A percentile compares a stretch with the other conserved stretches of the same genome.
Evolutionary conservation across 257 asterid species (phyloP).

Genomic region (Fraxinus anomala): DNA sequence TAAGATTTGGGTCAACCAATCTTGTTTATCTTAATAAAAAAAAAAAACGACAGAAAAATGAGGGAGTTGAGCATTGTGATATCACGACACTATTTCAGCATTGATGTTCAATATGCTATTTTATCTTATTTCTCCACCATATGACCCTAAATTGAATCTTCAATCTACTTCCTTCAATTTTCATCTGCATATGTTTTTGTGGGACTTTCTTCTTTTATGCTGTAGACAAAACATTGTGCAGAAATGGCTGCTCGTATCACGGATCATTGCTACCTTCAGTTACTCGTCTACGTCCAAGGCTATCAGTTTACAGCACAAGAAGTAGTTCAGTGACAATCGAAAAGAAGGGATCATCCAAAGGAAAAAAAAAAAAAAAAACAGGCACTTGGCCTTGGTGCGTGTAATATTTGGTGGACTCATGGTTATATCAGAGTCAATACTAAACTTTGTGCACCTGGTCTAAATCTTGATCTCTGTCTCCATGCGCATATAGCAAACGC

Average conservation of each 20-base stretch:
- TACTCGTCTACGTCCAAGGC: conserved; percentile 22
- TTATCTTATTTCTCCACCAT: conserved; percentile 44
- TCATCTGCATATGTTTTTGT: conserved; percentile 3
- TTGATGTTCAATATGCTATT: background rate
- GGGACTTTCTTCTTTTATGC: conserved; percentile 12
- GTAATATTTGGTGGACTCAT: too few species aligned
- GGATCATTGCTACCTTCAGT: conserved; percentile 31
- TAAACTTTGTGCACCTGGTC: too few species aligned
- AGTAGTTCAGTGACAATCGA: background rate
- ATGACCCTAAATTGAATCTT: conserved; percentile 28
- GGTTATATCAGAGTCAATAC: too few species aligned
- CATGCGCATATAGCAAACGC: too few species aligned
- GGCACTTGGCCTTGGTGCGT: background rate
- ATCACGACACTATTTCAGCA: background rate
- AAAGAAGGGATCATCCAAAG: conserved; percentile 7
- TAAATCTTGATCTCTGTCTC: too few species aligned
- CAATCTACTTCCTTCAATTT: conserved; percentile 1
- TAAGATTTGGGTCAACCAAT: too few species aligned
- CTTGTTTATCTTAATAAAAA: too few species aligned
- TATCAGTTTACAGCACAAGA: conserved; percentile 15
- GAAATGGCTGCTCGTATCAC: conserved; percentile 36
- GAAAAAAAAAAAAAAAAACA: conserved; percentile 2
- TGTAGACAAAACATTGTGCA: background rate
- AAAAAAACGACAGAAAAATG: too few species aligned
- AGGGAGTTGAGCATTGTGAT: background rate